Conservation (phyloP, 164 flowering plant genomes). For the Dillenia turbinata region DNA sequence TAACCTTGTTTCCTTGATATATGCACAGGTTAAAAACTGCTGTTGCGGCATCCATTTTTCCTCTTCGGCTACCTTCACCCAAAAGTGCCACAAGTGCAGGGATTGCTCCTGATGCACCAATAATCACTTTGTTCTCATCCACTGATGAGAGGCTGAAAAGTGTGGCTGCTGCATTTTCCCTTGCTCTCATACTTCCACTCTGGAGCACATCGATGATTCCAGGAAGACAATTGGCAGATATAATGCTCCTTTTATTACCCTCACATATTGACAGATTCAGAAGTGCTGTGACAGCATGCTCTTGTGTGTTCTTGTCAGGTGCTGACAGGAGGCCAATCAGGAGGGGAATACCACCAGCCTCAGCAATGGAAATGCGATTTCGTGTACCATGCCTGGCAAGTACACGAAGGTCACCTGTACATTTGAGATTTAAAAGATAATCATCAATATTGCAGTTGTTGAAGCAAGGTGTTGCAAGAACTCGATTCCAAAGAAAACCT, state of each 20-base stretch:
- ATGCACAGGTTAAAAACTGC: slow-evolving; percentile 1
- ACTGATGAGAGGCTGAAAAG: background rate
- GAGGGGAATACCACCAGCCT: slow-evolving; percentile 6
- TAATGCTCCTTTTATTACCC: background rate
- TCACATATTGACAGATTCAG: background rate
- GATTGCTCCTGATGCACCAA: background rate
- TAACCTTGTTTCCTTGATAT: slow-evolving; percentile 1
- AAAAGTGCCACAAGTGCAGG: background rate
- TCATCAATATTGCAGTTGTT: no score
- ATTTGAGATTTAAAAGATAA: no score
- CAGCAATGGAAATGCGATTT: slow-evolving; percentile 1
- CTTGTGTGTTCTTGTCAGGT: background rate
- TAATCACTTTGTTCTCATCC: slow-evolving; percentile 1
- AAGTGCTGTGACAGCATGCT: no score
- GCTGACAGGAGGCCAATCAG: slow-evolving; percentile 1
- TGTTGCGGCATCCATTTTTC: background rate
- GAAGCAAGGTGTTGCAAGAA: no score
- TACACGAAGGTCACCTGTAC: background rate
- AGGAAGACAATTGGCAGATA: background rate
- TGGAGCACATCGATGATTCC: slow-evolving; percentile 1
- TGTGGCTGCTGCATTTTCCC: slow-evolving; percentile 3
- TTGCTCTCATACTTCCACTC: background rate
- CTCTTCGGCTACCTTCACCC: slow-evolving; percentile 1
- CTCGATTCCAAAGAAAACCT: no score
- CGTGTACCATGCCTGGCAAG: slow-evolving; percentile 5